Conservation (phyloP, 163 green algal species). For the Chlamydomonas reinhardtii region DNA sequence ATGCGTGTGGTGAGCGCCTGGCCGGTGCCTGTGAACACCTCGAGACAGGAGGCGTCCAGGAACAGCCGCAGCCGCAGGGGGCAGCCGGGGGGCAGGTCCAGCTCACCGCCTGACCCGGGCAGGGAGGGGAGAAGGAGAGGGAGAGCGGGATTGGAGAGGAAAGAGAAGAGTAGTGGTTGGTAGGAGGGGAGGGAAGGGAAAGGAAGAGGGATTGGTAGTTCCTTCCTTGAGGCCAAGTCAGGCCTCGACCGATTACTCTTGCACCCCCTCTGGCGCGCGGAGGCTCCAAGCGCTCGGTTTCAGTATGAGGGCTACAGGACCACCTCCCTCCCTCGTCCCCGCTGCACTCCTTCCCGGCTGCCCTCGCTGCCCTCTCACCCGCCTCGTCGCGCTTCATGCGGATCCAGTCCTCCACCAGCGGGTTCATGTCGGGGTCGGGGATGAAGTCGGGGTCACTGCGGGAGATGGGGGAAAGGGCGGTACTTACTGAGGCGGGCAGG, state of each 20-base stretch:
- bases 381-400: slow-evolving; percentile 52
- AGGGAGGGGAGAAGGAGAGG: not conserved
- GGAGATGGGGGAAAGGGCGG: too few species aligned
- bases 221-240: too few species aligned
- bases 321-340: too few species aligned
- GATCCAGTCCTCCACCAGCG: slow-evolving; percentile 59
- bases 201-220: too few species aligned
- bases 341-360: too few species aligned
- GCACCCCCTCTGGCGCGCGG: too few species aligned
- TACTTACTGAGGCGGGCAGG: too few species aligned
- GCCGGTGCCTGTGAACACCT: slow-evolving; percentile 78
- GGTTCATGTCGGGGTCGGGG: slow-evolving; percentile 62
- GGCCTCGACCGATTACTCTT: too few species aligned
- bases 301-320: too few species aligned
- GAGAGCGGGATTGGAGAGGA: not conserved
- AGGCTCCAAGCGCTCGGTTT: too few species aligned
- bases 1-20: slow-evolving; percentile 87
- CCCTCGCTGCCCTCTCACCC: slow-evolving; percentile 15
- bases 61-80: slow-evolving; percentile 82
- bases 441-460: slow-evolving; percentile 48
- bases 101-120: slow-evolving; percentile 61
- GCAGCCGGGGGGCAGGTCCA: slow-evolving; percentile 61
- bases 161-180: too few species aligned
- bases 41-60: slow-evolving; percentile 82
- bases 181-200: too few species aligned